Evolutionary conservation across 805 yeast genomes (phyloP).

Genomic region (Candida methanosorbosa): DNA sequence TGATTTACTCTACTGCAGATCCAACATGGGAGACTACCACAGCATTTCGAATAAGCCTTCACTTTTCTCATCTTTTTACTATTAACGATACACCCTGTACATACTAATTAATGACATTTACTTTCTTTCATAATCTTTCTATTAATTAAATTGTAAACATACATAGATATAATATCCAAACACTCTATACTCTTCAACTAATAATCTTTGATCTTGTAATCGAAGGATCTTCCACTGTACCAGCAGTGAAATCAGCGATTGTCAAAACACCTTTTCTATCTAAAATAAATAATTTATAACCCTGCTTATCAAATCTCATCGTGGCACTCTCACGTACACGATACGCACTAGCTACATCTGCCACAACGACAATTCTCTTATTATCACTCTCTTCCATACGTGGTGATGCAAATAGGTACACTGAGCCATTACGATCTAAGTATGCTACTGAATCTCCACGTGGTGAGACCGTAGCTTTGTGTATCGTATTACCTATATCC

Average conservation of each 20-base stretch:
- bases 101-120: not conserved
- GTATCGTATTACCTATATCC: slow-evolving; percentile 76
- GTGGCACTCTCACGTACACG: slow-evolving; percentile 73
- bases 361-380: slow-evolving; percentile 56
- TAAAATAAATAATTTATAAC: slow-evolving; percentile 65
- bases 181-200: not conserved
- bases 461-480: slow-evolving; percentile 68
- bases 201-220: slow-evolving; percentile 56
- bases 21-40: too few relatives aligned
- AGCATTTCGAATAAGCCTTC: too few relatives aligned
- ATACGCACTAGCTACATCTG: slow-evolving; percentile 71
- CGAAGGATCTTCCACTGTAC: slow-evolving; percentile 61
- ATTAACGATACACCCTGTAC: too few relatives aligned
- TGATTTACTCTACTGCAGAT: slow-evolving; percentile 18
- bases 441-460: slow-evolving; percentile 82
- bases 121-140: not conserved
- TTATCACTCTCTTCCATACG: slow-evolving; percentile 45
- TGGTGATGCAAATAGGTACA: slow-evolving; percentile 60
- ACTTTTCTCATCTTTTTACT: too few relatives aligned
- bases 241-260: slow-evolving; percentile 84
- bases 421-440: slow-evolving; percentile 68
- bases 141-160: too few relatives aligned
- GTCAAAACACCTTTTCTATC: slow-evolving; percentile 78
- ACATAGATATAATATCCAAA: too few relatives aligned
- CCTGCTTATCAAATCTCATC: slow-evolving; percentile 66